Evolutionary conservation across 371 early-diverging fungal species (phyloP), one percentile per base, ranked within the genome.

Genomic region (Rozella allomycis): DNA sequence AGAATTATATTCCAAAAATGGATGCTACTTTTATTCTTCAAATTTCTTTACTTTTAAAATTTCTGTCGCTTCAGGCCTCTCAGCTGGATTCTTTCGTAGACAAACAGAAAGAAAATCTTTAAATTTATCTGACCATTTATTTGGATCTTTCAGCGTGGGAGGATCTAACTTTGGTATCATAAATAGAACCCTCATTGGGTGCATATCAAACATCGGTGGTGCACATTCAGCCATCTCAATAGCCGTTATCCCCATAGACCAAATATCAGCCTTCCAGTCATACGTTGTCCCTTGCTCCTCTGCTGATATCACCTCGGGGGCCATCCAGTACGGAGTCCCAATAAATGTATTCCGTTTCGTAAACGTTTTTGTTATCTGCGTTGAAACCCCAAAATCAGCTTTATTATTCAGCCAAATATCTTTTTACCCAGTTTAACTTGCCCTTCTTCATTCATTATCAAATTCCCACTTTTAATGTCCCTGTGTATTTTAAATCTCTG

Each of bases 201-300:
- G 57, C 45, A 60, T 43, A 29, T 62, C 55, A 45, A 58, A 58
- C 47, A 52, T 49, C 4, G 66, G 65, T 25, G 65, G 65, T 4
- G 36, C 25, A 27, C 77, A 71, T 45, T 76, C 67, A 28, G 76
- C 63, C 73, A 83, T 74, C 49, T 85, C 86, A 42, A 78, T 61
- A 32, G 73, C 54, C 31, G 78, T 50, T 18, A 82, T 67, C 14
- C 83, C 86, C 7, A 79, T 50, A 38, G 78, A 77, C 86, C 86
- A 85, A 23, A 80, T 69, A 46, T 85, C 86, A 8, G 59, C 57
- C 43, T 56, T 58, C 38, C 37, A 46, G 33, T 63, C 61, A 34
- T 64, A 60, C 14, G 39, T 23, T 11, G 60, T 58, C 13, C 58
- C 57, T 23, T 46, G 45, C n/a, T n/a, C n/a, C n/a, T n/a, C n/a